Percentiles rank a stretch among this genome's conserved stretches.
Conservation (phyloP, 139 green algal species). For the Yamagishiella unicocca region DNA sequence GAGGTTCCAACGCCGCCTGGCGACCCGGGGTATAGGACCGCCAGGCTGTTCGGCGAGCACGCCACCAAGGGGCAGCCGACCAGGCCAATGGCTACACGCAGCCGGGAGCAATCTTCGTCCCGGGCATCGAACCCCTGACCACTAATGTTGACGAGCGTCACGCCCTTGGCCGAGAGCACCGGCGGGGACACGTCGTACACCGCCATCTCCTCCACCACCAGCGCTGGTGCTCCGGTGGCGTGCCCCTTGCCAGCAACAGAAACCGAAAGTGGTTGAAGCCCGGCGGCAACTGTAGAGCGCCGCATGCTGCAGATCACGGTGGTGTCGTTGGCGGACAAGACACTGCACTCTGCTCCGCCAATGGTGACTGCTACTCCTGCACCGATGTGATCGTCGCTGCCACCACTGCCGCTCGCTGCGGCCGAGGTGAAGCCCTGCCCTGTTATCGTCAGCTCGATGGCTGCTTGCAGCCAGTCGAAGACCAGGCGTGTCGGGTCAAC, state of each 20-base stretch:
- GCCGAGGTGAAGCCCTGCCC: neutral
- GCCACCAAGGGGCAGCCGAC: neutral
- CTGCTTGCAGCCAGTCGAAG: neutral
- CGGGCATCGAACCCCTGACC: neutral
- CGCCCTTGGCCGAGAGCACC: neutral
- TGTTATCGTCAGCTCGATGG: neutral
- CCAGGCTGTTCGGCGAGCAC: neutral
- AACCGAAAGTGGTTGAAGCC: neutral
- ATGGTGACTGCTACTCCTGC: neutral
- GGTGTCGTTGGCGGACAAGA: neutral
- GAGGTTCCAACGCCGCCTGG: neutral
- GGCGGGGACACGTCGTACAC: neutral
- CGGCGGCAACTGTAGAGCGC: neutral
- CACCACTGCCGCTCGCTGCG: neutral
- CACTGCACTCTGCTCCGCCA: neutral
- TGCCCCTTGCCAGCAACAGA: neutral
- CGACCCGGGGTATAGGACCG: neutral
- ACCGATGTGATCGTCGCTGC: neutral
- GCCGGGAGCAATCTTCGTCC: neutral
- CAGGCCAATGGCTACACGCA: neutral
- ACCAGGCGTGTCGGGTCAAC: neutral
- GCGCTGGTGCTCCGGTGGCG: neutral
- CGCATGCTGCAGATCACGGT: neutral
- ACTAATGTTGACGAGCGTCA: neutral
- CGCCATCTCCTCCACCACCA: neutral